phyloP scores from a whole-genome alignment of 2,329 filamentous ascomycete genomes.

The Aspergillus oerlinghausenensis region DNA sequence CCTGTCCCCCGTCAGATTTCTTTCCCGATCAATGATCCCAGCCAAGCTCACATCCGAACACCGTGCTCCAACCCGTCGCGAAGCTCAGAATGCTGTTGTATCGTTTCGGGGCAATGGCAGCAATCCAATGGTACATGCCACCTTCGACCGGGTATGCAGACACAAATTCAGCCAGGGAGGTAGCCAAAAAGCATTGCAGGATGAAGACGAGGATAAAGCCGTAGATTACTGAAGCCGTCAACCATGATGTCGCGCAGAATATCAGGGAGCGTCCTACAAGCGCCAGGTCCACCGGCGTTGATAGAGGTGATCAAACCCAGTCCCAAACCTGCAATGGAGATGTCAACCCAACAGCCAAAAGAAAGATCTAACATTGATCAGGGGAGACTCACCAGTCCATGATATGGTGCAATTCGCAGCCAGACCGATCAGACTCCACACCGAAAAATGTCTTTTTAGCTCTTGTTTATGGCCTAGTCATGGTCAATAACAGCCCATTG shows the following conservation, averaged over 20 bases:
- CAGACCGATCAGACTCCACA: slow-evolving; percentile 46
- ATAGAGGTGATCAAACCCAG: slow-evolving; percentile 46
- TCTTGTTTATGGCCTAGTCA: slow-evolving; percentile 45
- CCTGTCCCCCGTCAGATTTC: slow-evolving; percentile 21
- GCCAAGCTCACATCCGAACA: slow-evolving; percentile 32
- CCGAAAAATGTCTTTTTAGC: slow-evolving; percentile 46
- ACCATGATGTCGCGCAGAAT: background rate
- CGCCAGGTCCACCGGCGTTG: slow-evolving; percentile 45
- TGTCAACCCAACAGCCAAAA: too few species aligned
- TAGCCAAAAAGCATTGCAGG: slow-evolving; percentile 44
- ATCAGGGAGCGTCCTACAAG: slow-evolving; percentile 18
- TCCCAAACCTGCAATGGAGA: slow-evolving; percentile 29
- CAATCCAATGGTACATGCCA: slow-evolving; percentile 52
- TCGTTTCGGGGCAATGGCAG: slow-evolving; percentile 41
- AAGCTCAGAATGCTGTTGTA: slow-evolving; percentile 42
- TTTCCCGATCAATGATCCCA: background rate
- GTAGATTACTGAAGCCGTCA: slow-evolving; percentile 42
- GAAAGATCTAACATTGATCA: too few species aligned
- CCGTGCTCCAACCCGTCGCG: slow-evolving; percentile 43
- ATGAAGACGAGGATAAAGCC: slow-evolving; percentile 48
- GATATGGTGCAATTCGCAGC: slow-evolving; percentile 50
- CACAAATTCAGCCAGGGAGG: slow-evolving; percentile 46
- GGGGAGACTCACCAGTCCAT: slow-evolving; percentile 37
- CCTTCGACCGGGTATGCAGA: slow-evolving; percentile 48
- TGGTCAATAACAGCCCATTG: background rate